Base-by-base conservation (phyloP, 2,329 filamentous ascomycete genomes). In the Colletotrichum chlorophyti region DNA sequence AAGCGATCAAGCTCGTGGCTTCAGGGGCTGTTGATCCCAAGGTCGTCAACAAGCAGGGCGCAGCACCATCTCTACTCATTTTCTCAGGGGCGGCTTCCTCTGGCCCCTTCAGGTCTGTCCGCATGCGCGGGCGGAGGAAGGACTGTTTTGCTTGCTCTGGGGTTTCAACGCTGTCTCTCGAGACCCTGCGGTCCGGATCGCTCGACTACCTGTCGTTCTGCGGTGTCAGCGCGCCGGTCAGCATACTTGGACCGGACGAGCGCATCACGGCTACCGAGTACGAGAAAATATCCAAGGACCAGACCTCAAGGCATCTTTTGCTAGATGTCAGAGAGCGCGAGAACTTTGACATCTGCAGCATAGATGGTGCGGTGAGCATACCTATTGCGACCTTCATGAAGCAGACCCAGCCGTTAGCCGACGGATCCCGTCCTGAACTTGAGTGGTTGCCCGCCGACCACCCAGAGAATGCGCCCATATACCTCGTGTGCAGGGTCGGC, bases 191-290 rank as follows among this genome's bases (percentile, higher is more conserved):
- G 17, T 82, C 80, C 0, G 89, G 90, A 0, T 87, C 84, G 5
- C 77, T 93, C 42, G 91, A 97, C 69, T 98, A 98, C 69, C 82
- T 90, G 0, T 86, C 89, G 49, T 97, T 98, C 69, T 98, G 94
- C 69, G 93, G 93, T 5, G 80, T 85, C 1, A 71, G 75, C 1
- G 63, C 70, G 46, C 82, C 86, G 0, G 76, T 89, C 15, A 74
- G 78, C 9, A 62, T 89, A 3, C 79, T 97, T 1, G 69, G 67
- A 6, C 74, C 85, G 0, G 79, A 86, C 1, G 89, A 95, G 64
- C 83, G 93, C 8, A 81, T 97, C 29, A 83, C 86, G 0, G 86
- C 87, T 0, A 66, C 73, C 0, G 81, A 88, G 5, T 93, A 91
- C 65, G 76, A 79, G 15, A 54, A 65, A 6, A 47, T 70, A 6